Base-by-base conservation (phyloP, 306 rosid genomes). In the Argentina anserina region DNA sequence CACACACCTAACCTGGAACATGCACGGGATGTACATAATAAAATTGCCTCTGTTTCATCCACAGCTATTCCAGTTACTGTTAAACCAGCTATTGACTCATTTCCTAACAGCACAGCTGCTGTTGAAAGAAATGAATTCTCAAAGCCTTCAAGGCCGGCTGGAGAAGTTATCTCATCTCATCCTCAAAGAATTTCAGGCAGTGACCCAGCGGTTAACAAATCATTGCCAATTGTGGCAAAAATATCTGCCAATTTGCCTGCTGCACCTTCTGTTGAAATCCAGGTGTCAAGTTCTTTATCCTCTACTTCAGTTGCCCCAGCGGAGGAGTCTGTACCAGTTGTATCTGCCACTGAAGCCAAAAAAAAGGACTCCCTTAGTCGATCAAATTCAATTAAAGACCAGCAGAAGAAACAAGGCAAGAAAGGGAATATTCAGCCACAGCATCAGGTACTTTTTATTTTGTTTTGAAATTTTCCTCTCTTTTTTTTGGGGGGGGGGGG, bases 341-440 rank as follows among this genome's bases (percentile, higher is more conserved):
- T 72, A 65, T 53, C 76, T 39, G 69, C 52, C 74, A 76, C 72
- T 79, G 93, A 91, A 74, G 78, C 80, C 50, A 85, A 81, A 61
- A 73, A 45, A 61, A 78, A 74, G 70, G 96, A 91, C 77, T 76
- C 82, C 34, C 78, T 88, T 72, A 78, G 80, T 18, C 83, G 81
- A 75, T 86, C 97, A 12, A 85, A 86, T 85, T 84, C 90, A 65
- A 70, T 83, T 53, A 86, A 83, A 76, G 97, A 95, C 74, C 82
- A 84, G 75, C 87, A 83, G 74, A 92, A 82, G 72, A 84, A 86
- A 71, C 25, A 79, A 29, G 83, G 73, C 73, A 88, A 79, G 83
- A 83, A 85, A 83, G 96, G 83, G 43, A 36, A 15, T 66, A n/a
- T 40, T 50, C 92, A 84, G 75, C 52, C 77, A 21, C 87, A 79